phyloP scores from a whole-genome alignment of 805 yeast genomes.

The Kregervanrija fluxuum region DNA sequence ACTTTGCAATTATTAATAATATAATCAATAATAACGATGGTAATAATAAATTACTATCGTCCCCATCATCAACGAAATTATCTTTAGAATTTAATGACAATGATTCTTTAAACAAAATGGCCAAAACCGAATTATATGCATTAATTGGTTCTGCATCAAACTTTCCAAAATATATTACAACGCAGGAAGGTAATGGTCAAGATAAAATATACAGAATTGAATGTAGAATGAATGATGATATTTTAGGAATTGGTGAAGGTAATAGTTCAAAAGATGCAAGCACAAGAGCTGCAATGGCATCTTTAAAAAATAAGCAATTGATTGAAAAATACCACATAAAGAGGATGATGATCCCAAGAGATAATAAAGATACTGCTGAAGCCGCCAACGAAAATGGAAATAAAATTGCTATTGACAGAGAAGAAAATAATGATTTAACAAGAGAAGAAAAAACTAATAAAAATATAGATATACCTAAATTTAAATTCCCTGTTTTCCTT shows the following conservation, averaged over 20 bases:
- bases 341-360: conserved; percentile 48
- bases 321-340: conserved; percentile 57
- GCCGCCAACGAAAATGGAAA: neutral
- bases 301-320: conserved; percentile 48
- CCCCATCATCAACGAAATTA: conserved; percentile 3
- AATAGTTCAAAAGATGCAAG: conserved; percentile 72
- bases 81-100: conserved; percentile 16
- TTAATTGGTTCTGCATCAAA: conserved; percentile 68
- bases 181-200: conserved; percentile 39
- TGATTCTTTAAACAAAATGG: conserved; percentile 47
- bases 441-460: neutral
- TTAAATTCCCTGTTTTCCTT: conserved; percentile 1
- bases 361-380: conserved; percentile 12
- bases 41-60: neutral
- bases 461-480: neutral
- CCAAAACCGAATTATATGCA: conserved; percentile 73
- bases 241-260: conserved; percentile 70
- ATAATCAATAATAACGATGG: neutral
- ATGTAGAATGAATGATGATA: conserved; percentile 57
- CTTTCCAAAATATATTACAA: conserved; percentile 51
- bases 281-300: conserved; percentile 75
- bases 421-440: neutral
- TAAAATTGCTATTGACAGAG: neutral
- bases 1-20: neutral
- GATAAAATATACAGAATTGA: conserved; percentile 45